Base-by-base conservation (phyloP, 2,329 filamentous ascomycete species). In the Nemania abortiva region DNA sequence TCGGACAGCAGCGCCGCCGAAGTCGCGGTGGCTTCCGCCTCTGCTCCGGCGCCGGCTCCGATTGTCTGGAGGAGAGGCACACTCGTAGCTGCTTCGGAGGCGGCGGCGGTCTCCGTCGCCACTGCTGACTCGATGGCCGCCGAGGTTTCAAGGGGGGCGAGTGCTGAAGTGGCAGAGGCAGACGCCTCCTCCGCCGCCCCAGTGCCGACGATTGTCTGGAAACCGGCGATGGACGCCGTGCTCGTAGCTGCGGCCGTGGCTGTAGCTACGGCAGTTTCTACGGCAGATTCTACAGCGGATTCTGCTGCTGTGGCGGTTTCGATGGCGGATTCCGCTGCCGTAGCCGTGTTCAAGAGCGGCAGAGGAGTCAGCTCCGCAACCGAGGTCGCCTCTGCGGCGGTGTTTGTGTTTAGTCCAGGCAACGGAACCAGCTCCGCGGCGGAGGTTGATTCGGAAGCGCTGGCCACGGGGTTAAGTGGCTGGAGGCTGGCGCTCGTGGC, bases 21-120 rank as follows among this genome's bases (percentile, higher is more conserved):
- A n/a, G 68, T 42, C 18, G 65, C 57, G 3, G 65, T 58, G 6
- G 65, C 61, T 47, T 56, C 68, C 6, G 49, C 31, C 6, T 34
- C 56, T 1, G 64, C 62, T 34, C 9, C 42, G 3, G 45, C 42
- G 2, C 62, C 63, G 2, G 31, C 62, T 15, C 62, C 31, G 57
- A 74, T 71, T 1, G 70, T 74, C 55, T 71, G 31, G 31, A 15
- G 65, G 68, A 74, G 70, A 18, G 68, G 65, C 15, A 68, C 66
- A 39, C 71, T 47, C 7, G 65, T 65, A 20, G 68, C 39, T 1
- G 29, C 49, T 62, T 18, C 66, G 57, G 57, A 64, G 45, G 55
- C 65, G 31, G 54, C 27, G 15, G 70, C n/a, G n/a, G n/a, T 58
- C 3, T 56, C 63, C 0, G 57, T 61, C 2, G 57, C 52, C n/a